Evolutionary conservation across 306 rosid species (phyloP), one percentile per base, ranked within the genome.

Genomic region (Pyrus bretschneideri): DNA sequence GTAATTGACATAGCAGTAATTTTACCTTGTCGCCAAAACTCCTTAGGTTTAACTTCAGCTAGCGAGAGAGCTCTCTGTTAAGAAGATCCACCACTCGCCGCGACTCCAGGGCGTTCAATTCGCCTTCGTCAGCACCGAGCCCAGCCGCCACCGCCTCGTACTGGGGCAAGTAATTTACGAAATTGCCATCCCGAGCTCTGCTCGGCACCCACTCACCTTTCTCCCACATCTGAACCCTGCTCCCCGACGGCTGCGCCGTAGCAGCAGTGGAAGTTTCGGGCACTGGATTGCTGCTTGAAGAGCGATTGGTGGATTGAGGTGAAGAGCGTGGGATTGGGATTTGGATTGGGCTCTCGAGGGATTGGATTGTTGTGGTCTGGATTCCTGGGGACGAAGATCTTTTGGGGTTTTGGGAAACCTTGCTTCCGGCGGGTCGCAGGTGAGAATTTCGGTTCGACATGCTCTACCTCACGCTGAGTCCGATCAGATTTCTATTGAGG

Each of bases 81-180:
- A 89, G 79, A 81, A 90, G 98, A 86, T 96, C 98, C 10, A 91
- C 99, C 62, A 88, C 98, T 82, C 88, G 86, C 88, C 92, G 98
- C 73, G 99, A 91, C 72, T 92, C 93, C 70, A 92, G 19, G 25
- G 99, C 86, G 84, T 95, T 96, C 89, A 91, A 82, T 27, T 90
- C 99, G n/a, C 98, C 99, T 67, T 91, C 93, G 25, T 91, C 88
- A 13, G 93, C 93, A 44, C 92, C 87, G 60, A 91, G 96, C 52
- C 98, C 99, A 61, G 96, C 82, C 12, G 98, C 99, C 57, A 96
- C 91, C 0, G 98, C 99, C 85, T 92, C 99, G 55, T 96, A 97
- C 51, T 92, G 99, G 3, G 99, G 99, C 81, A 91, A 83, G 85
- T 92, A 96, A 69, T 81, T 89, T 1, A 96, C 97, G 76, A 96